phyloP scores from a whole-genome alignment of 1,139 yeast species.

The Suhomyces chickasaworum region DNA sequence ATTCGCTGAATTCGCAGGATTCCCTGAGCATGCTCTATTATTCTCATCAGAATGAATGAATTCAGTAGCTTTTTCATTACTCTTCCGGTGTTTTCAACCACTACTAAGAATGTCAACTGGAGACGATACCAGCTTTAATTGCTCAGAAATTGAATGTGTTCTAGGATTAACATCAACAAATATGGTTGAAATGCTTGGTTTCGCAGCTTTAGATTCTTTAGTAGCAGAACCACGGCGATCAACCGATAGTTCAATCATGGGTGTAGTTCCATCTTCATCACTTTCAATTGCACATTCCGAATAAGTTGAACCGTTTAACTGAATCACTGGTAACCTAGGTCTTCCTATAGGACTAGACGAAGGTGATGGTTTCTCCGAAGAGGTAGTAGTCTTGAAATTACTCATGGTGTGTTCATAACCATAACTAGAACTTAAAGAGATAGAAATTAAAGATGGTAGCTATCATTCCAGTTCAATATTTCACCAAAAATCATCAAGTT shows the following conservation, averaged over 20 bases:
- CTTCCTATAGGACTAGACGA: not conserved
- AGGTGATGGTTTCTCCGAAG: not conserved
- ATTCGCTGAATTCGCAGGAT: not conserved
- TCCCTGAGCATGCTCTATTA: not conserved
- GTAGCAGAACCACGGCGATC: too few relatives aligned
- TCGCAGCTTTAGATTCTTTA: too few relatives aligned
- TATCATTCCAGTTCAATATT: not conserved
- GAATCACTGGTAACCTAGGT: not conserved
- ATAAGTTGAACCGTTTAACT: not conserved
- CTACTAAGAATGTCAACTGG: slow-evolving; percentile 1
- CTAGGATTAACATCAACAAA: slow-evolving; percentile 12
- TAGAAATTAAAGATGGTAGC: too few relatives aligned
- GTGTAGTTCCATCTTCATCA: slow-evolving; percentile 9
- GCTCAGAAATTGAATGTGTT: slow-evolving; percentile 34
- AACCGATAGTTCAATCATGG: not conserved
- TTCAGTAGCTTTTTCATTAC: slow-evolving; percentile 32
- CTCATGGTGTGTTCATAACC: not conserved
- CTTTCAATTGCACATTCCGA: slow-evolving; percentile 15
- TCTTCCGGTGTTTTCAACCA: slow-evolving; percentile 1
- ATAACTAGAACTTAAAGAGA: not conserved
- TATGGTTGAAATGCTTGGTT: too few relatives aligned
- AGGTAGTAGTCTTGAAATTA: not conserved
- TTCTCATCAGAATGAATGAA: slow-evolving; percentile 31
- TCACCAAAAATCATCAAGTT: too few relatives aligned
- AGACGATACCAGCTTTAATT: slow-evolving; percentile 15